Percentiles rank a stretch among this genome's conserved stretches.
phyloP scores from a whole-genome alignment of 1,284 basidiomycete genomes.

The Ganoderma multipileum region DNA sequence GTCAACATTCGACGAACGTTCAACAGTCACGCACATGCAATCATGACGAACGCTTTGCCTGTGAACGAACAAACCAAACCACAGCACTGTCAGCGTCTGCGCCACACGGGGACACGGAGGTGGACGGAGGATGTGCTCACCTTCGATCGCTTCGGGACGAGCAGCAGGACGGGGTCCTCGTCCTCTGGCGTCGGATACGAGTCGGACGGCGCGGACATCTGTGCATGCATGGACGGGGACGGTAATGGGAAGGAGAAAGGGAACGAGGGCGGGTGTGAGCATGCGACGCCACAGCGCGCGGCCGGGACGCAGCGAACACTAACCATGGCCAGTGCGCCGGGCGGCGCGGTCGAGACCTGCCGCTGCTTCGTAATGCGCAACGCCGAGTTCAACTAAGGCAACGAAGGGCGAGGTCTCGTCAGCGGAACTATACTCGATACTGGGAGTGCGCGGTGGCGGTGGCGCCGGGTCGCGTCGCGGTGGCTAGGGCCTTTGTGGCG shows the following conservation, averaged over 20 bases:
- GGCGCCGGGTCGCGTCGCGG: slow-evolving; percentile 9
- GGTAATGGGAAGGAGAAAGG: not conserved
- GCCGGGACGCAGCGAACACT: too few relatives aligned
- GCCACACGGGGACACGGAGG: not conserved
- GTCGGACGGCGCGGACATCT: slow-evolving; percentile 12
- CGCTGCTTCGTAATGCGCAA: slow-evolving; percentile 37
- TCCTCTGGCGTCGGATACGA: slow-evolving; percentile 28
- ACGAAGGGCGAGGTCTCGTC: not conserved
- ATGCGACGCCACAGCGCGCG: slow-evolving; percentile 2
- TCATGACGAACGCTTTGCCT: slow-evolving; percentile 30
- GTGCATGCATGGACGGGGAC: not conserved
- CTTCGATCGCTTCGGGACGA: slow-evolving; percentile 33
- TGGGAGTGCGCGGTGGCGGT: not conserved
- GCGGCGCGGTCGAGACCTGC: slow-evolving; percentile 27
- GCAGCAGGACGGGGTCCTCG: slow-evolving; percentile 34
- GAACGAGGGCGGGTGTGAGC: slow-evolving; percentile 12
- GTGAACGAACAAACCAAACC: not conserved
- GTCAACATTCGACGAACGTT: not conserved
- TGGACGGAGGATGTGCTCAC: slow-evolving; percentile 16
- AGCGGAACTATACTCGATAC: not conserved
- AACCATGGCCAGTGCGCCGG: slow-evolving; percentile 17
- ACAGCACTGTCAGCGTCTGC: not conserved
- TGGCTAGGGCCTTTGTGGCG: slow-evolving; percentile 6
- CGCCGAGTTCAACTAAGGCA: slow-evolving; percentile 35
- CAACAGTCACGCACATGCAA: not conserved